Conservation (phyloP, 805 yeast genomes). For the Candida namnaoensis region DNA sequence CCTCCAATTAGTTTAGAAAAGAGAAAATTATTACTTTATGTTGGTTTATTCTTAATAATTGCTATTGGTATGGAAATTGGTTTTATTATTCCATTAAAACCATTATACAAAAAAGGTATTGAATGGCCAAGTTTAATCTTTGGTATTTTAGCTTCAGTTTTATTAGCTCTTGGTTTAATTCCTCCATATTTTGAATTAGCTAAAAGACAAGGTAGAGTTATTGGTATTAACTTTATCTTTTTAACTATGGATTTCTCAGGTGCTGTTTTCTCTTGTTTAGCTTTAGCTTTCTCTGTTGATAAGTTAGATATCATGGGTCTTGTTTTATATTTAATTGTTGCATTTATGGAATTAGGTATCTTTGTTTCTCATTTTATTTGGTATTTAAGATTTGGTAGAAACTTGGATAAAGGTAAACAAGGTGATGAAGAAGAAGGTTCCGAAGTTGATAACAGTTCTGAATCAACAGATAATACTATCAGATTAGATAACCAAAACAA, state of each 20-base stretch:
- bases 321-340: constrained; percentile 64
- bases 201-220: constrained; percentile 74
- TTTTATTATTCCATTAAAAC: constrained; percentile 61
- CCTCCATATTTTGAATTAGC: constrained; percentile 87
- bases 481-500: too few relatives aligned
- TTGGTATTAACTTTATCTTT: constrained; percentile 83
- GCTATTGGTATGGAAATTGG: constrained; percentile 62
- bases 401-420: not conserved
- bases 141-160: constrained; percentile 72
- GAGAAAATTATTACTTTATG: constrained; percentile 25
- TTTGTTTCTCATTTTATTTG: constrained; percentile 63
- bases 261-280: constrained; percentile 67
- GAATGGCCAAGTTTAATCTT: constrained; percentile 75
- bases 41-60: constrained; percentile 28
- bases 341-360: constrained; percentile 71
- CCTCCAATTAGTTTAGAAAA: constrained; percentile 50
- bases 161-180: constrained; percentile 67
- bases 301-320: constrained; percentile 73
- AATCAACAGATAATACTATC: too few relatives aligned
- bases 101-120: constrained; percentile 30
- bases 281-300: constrained; percentile 54
- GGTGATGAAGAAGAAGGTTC: not conserved
- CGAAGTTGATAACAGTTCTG: too few relatives aligned
- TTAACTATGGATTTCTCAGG: constrained; percentile 71
- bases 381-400: constrained; percentile 38